Percentiles rank a stretch among this genome's conserved stretches.
These are phyloP conservation scores for Peziza echinospora DNA, from an alignment of 495 filamentous ascomycete genomes.

Conservation along the genomic window DNA sequence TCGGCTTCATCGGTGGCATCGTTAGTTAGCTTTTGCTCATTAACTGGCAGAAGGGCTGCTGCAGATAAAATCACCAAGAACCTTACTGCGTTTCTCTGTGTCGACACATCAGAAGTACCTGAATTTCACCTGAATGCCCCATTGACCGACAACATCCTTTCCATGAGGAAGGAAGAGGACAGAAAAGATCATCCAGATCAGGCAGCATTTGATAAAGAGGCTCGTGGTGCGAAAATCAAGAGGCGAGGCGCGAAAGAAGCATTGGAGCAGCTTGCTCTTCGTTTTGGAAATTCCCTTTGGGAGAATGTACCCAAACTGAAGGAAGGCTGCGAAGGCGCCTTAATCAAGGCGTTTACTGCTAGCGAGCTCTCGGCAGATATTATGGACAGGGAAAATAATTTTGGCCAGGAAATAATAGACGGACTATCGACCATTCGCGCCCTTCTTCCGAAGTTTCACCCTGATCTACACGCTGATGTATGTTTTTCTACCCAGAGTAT, in stretches of 20 bases:
- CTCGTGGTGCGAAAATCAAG: slow-evolving; percentile 66
- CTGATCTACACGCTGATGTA: slow-evolving; percentile 52
- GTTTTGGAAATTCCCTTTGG: slow-evolving; percentile 56
- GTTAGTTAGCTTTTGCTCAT: slow-evolving; percentile 69
- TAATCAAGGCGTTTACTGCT: slow-evolving; percentile 41
- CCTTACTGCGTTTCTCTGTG: slow-evolving; percentile 85
- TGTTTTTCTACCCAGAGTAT: not conserved
- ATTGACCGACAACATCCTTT: slow-evolving; percentile 60
- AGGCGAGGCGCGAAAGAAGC: slow-evolving; percentile 85
- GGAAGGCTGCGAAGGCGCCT: slow-evolving; percentile 54
- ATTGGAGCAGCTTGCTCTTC: slow-evolving; percentile 61
- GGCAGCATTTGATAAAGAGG: slow-evolving; percentile 66
- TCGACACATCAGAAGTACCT: slow-evolving; percentile 90
- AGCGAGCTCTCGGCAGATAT: slow-evolving; percentile 50
- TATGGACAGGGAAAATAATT: slow-evolving; percentile 39
- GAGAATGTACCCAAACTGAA: slow-evolving; percentile 60
- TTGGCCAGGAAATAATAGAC: slow-evolving; percentile 85
- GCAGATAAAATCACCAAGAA: slow-evolving; percentile 89
- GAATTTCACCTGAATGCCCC: slow-evolving; percentile 64
- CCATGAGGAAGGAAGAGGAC: slow-evolving; percentile 90
- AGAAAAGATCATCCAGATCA: slow-evolving; percentile 79
- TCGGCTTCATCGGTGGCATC: slow-evolving; percentile 63
- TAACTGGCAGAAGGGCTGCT: slow-evolving; percentile 48
- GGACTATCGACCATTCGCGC: slow-evolving; percentile 80
- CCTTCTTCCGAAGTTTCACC: slow-evolving; percentile 61